A percentile compares a stretch with the other conserved stretches of the same genome.
Conservation (phyloP, 306 rosid species). For the Delonix regia region DNA sequence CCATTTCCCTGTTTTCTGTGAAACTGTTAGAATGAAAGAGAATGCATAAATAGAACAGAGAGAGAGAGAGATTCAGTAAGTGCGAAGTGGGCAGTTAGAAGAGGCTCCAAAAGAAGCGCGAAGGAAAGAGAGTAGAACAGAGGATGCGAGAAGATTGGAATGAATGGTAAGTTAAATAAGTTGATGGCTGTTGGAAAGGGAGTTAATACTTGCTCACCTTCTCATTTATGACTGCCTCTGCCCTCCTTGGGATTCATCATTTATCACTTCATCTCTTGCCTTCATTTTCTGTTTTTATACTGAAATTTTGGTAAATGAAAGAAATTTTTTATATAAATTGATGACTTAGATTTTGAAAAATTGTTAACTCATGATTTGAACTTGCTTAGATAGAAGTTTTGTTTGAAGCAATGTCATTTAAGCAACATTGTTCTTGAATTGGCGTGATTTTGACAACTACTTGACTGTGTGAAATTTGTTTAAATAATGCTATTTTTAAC, state of each 20-base stretch:
- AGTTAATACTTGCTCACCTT: constrained; percentile 38
- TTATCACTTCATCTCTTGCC: too few relatives aligned
- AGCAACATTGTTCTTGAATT: too few relatives aligned
- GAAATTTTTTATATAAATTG: neutral
- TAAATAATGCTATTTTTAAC: too few relatives aligned
- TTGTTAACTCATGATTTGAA: neutral
- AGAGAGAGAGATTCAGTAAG: neutral
- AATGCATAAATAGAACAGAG: neutral
- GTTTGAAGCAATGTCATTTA: too few relatives aligned
- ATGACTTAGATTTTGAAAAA: neutral
- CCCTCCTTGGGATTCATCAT: neutral
- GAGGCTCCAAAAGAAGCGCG: constrained; percentile 1
- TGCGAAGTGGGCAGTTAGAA: neutral
- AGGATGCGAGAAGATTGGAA: constrained; percentile 35
- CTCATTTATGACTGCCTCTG: constrained; percentile 33
- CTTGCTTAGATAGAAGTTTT: neutral
- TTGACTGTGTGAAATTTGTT: too few relatives aligned
- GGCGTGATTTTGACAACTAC: too few relatives aligned
- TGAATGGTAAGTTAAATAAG: constrained; percentile 41
- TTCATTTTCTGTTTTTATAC: neutral
- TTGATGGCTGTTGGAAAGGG: constrained; percentile 12
- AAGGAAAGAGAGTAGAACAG: neutral
- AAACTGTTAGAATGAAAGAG: neutral
- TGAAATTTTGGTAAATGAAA: too few relatives aligned
- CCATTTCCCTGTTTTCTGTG: constrained; percentile 31